phyloP scores from a whole-genome alignment of 331 rosid genomes.

The Malus hybrid region DNA sequence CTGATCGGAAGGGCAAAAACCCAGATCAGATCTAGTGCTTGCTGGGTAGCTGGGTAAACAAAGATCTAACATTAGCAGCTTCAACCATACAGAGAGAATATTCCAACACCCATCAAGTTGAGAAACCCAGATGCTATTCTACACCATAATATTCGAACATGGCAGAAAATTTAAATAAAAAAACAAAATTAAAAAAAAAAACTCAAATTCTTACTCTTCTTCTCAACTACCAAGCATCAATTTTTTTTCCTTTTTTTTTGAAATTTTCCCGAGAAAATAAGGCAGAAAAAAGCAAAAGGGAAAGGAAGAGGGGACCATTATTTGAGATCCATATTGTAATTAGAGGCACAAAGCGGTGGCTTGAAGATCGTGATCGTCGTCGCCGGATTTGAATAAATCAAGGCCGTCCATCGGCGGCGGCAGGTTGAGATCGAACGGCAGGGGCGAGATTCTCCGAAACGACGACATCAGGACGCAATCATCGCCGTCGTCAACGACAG shows the following conservation, averaged over 20 bases:
- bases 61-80: conserved; percentile 41
- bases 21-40: conserved; percentile 27
- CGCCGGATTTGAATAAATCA: conserved; percentile 23
- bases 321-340: conserved; percentile 12
- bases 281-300: conserved; percentile 12
- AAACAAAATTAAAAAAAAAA: background rate
- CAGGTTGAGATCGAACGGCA: conserved; percentile 71
- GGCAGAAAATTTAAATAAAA: background rate
- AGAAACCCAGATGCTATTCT: conserved; percentile 34
- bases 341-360: conserved; percentile 45
- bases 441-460: conserved; percentile 32
- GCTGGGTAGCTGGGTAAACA: conserved; percentile 14
- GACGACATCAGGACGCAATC: conserved; percentile 62
- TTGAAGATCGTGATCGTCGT: conserved; percentile 21
- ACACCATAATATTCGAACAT: conserved; percentile 40
- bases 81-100: conserved; percentile 29
- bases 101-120: conserved; percentile 21
- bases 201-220: conserved; percentile 17
- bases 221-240: conserved; percentile 25
- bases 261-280: conserved; percentile 38
- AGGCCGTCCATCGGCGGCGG: conserved; percentile 39
- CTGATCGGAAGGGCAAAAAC: conserved; percentile 33
- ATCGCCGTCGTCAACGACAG: conserved; percentile 62
- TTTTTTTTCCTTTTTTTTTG: background rate
- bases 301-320: background rate